These are phyloP conservation scores for Stellera chamaejasme DNA, from an alignment of 345 rosid genomes.

Conservation along the genomic window DNA sequence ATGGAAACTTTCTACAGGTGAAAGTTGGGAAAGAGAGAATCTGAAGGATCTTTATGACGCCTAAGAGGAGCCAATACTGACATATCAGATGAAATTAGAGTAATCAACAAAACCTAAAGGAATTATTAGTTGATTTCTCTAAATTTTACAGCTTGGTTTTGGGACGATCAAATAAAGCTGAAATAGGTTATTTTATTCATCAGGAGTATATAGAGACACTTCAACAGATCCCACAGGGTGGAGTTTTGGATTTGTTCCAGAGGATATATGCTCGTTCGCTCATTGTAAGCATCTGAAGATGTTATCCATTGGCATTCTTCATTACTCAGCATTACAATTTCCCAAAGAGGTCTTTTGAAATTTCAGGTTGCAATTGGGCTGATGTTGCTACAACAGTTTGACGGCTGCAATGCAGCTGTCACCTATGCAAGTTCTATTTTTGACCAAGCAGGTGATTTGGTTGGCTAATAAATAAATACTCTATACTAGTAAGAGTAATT, in stretches of 20 bases:
- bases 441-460: slow-evolving; percentile 25
- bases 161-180: background rate
- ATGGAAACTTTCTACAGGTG: slow-evolving; percentile 21
- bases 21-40: slow-evolving; percentile 11
- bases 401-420: slow-evolving; percentile 40
- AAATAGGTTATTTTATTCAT: background rate
- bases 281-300: slow-evolving; percentile 14
- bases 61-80: slow-evolving; percentile 9
- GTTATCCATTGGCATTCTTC: background rate
- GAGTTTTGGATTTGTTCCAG: slow-evolving; percentile 31
- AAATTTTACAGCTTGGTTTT: too few species aligned
- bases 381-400: slow-evolving; percentile 77
- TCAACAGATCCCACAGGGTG: slow-evolving; percentile 20
- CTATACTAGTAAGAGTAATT: too few species aligned
- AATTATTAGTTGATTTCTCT: too few species aligned
- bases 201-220: slow-evolving; percentile 32
- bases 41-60: background rate
- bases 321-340: background rate
- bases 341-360: background rate
- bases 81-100: slow-evolving; percentile 8
- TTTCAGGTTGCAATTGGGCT: slow-evolving; percentile 58
- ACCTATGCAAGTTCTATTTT: slow-evolving; percentile 35
- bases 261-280: slow-evolving; percentile 35
- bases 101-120: background rate
- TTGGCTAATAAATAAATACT: too few species aligned